phyloP scores from a whole-genome alignment of 331 rosid species.

The Cydonia oblonga region DNA sequence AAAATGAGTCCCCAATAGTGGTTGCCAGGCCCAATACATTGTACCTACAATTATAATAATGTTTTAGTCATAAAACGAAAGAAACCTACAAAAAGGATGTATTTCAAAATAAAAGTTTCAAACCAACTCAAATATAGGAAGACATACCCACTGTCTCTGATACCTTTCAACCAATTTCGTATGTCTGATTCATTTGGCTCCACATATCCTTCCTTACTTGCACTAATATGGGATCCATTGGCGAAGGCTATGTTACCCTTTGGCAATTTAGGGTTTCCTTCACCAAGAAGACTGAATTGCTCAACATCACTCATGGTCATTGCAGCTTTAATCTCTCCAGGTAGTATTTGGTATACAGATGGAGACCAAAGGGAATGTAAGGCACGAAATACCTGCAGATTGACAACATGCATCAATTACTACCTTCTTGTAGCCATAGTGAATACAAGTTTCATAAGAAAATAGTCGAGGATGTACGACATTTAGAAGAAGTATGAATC shows the following conservation, averaged over 20 bases:
- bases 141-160: slow-evolving; percentile 91
- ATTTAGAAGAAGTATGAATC: slow-evolving; percentile 8
- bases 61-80: slow-evolving; percentile 4
- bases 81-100: background rate
- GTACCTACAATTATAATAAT: slow-evolving; percentile 42
- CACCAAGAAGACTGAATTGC: slow-evolving; percentile 79
- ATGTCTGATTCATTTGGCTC: slow-evolving; percentile 65
- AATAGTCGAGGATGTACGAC: slow-evolving; percentile 1
- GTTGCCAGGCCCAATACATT: slow-evolving; percentile 87
- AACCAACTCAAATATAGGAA: background rate
- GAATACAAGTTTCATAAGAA: background rate
- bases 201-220: slow-evolving; percentile 49
- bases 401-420: slow-evolving; percentile 11
- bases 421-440: slow-evolving; percentile 1
- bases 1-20: slow-evolving; percentile 72
- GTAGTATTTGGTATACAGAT: slow-evolving; percentile 52
- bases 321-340: slow-evolving; percentile 76
- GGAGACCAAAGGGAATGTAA: slow-evolving; percentile 93
- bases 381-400: slow-evolving; percentile 68
- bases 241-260: slow-evolving; percentile 33
- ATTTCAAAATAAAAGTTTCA: background rate
- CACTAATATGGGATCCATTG: slow-evolving; percentile 42
- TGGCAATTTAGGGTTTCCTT: slow-evolving; percentile 62
- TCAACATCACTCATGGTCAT: slow-evolving; percentile 76
- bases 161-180: slow-evolving; percentile 90